Evolutionary conservation across 75 land plant species (phyloP).

Genomic region (Pseudotsuga menziesii): DNA sequence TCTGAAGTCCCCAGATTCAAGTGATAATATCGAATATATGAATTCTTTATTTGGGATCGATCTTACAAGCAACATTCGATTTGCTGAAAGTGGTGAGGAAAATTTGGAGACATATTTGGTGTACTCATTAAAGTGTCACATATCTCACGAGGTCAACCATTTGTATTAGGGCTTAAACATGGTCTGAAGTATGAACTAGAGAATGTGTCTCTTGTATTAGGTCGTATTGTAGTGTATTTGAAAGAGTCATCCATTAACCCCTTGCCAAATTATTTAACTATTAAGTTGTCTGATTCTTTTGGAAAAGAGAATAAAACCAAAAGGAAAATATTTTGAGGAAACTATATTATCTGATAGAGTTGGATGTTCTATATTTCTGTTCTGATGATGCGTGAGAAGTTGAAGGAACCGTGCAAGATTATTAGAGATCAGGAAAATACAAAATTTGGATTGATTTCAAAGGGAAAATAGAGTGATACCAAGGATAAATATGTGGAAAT

Average conservation of each 20-base stretch:
- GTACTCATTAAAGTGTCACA: no score
- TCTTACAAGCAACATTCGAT: no score
- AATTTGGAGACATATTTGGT: no score
- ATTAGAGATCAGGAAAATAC: constrained; percentile 57
- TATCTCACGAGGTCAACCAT: no score
- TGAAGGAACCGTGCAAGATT: constrained; percentile 72
- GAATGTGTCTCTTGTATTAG: constrained; percentile 78
- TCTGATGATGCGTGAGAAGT: constrained; percentile 73
- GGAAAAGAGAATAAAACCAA: constrained; percentile 96
- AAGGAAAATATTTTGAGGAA: constrained; percentile 98
- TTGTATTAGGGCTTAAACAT: no score
- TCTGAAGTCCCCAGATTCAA: no score
- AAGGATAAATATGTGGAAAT: constrained; percentile 39
- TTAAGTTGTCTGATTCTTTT: constrained; percentile 96
- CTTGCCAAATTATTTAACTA: constrained; percentile 89
- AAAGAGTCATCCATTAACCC: constrained; percentile 76
- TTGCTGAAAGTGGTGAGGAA: no score
- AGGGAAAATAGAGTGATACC: constrained; percentile 21
- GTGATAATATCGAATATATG: no score
- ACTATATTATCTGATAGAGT: constrained; percentile 90
- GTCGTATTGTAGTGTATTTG: constrained; percentile 67
- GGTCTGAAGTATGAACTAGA: constrained; percentile 90
- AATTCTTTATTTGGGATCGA: no score
- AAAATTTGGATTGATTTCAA: constrained; percentile 55
- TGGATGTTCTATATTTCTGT: constrained; percentile 90